Conservation (phyloP, 2,329 filamentous ascomycete genomes). For the Acrocalymma vagum region DNA sequence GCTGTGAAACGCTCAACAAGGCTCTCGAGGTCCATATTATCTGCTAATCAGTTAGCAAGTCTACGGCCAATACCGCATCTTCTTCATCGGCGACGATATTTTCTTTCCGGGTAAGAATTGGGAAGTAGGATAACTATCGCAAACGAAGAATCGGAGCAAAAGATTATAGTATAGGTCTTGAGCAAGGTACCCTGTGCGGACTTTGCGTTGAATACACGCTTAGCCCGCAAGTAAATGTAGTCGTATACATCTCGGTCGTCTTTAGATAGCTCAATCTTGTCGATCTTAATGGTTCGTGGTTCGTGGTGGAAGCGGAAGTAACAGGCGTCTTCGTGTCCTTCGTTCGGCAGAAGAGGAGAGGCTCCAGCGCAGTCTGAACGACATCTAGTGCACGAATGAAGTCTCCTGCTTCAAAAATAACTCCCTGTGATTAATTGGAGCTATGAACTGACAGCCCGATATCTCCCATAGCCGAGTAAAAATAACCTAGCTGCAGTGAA, state of each 20-base stretch:
- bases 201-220: constrained; percentile 82
- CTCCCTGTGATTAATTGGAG: no score
- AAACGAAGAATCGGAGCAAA: constrained; percentile 92
- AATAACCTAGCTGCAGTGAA: no score
- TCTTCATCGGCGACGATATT: constrained; percentile 85
- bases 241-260: constrained; percentile 90
- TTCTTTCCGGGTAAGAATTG: constrained; percentile 83
- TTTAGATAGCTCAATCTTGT: constrained; percentile 83
- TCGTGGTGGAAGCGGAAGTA: constrained; percentile 81
- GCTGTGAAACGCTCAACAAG: constrained; percentile 84
- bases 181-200: constrained; percentile 89
- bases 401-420: constrained; percentile 94
- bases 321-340: constrained; percentile 97
- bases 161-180: constrained; percentile 95
- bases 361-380: constrained; percentile 93
- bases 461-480: no score
- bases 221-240: constrained; percentile 84
- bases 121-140: constrained; percentile 91
- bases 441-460: no score
- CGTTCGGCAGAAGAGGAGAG: constrained; percentile 87
- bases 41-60: constrained; percentile 81
- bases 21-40: constrained; percentile 92
- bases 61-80: constrained; percentile 77
- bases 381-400: constrained; percentile 92
- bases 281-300: constrained; percentile 79